phyloP scores from a whole-genome alignment of 2,329 filamentous ascomycete genomes.

The Neopestalotiopsis rosae region DNA sequence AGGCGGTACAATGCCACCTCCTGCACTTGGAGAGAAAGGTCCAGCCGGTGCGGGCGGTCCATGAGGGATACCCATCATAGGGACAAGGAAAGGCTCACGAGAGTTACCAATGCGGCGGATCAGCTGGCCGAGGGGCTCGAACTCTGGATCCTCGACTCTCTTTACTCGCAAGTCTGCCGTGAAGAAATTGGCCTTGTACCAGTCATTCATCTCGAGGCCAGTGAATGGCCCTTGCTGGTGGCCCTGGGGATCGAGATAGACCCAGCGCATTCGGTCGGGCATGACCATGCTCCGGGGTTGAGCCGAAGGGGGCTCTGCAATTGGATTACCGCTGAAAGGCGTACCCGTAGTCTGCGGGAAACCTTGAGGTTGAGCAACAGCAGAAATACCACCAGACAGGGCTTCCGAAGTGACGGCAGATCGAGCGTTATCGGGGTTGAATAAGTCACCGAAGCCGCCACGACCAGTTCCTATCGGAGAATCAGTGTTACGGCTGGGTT shows the following conservation, averaged over 20 bases:
- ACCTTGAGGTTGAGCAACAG: constrained; percentile 36
- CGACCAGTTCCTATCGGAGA: constrained; percentile 63
- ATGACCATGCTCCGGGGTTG: constrained; percentile 95
- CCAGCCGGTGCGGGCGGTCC: constrained; percentile 68
- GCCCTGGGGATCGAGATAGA: constrained; percentile 93
- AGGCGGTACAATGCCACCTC: constrained; percentile 77
- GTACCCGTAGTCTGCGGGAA: constrained; percentile 36
- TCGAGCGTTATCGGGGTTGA: constrained; percentile 42
- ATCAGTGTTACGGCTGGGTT: constrained; percentile 61
- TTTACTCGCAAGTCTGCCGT: constrained; percentile 93
- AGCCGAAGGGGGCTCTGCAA: constrained; percentile 60
- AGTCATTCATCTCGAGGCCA: constrained; percentile 98
- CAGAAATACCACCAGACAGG: constrained; percentile 29
- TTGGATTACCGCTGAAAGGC: constrained; percentile 41
- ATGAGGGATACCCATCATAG: constrained; percentile 94
- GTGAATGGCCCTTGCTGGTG: constrained; percentile 94
- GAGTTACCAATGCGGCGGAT: constrained; percentile 97
- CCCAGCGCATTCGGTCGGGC: constrained; percentile 98
- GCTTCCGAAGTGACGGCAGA: constrained; percentile 39
- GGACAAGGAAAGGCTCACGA: constrained; percentile 94
- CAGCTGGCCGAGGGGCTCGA: constrained; percentile 92
- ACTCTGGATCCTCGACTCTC: constrained; percentile 91
- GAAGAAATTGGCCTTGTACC: constrained; percentile 99
- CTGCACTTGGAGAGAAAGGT: constrained; percentile 53
- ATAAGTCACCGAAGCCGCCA: constrained; percentile 61